These are phyloP conservation scores for Didymellaceae sp. DNA, from an alignment of 2,329 filamentous ascomycete genomes.

Conservation along the genomic window DNA sequence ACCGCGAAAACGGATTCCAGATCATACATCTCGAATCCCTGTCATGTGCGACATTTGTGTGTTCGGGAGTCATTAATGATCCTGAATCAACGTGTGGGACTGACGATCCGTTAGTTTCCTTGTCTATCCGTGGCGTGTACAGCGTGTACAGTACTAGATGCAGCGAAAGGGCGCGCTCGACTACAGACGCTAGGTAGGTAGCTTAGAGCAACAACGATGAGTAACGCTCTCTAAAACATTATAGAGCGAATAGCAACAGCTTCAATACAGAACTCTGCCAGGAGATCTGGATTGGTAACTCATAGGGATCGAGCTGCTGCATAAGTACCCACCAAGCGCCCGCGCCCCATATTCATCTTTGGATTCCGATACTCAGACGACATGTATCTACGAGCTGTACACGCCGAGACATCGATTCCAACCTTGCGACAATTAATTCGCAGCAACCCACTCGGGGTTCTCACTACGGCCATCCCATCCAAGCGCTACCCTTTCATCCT, in stretches of 20 bases:
- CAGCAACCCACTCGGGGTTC: conserved; percentile 65
- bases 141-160: conserved; percentile 3
- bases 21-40: neutral
- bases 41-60: neutral
- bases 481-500: conserved; percentile 26
- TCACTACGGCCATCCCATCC: conserved; percentile 64
- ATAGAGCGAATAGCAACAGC: neutral
- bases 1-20: neutral
- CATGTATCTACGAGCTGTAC: conserved; percentile 61
- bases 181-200: no score
- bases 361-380: neutral
- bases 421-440: conserved; percentile 62
- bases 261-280: neutral
- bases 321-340: neutral
- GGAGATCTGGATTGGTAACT: no score
- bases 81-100: neutral
- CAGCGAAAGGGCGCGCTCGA: conserved; percentile 1
- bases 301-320: neutral
- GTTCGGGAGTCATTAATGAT: neutral
- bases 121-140: neutral
- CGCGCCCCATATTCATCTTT: neutral
- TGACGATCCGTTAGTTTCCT: neutral
- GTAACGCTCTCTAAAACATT: neutral
- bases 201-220: neutral
- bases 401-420: conserved; percentile 57